These are phyloP conservation scores for Eucalyptus caleyi DNA, from an alignment of 345 rosid genomes.

Conservation along the genomic window DNA sequence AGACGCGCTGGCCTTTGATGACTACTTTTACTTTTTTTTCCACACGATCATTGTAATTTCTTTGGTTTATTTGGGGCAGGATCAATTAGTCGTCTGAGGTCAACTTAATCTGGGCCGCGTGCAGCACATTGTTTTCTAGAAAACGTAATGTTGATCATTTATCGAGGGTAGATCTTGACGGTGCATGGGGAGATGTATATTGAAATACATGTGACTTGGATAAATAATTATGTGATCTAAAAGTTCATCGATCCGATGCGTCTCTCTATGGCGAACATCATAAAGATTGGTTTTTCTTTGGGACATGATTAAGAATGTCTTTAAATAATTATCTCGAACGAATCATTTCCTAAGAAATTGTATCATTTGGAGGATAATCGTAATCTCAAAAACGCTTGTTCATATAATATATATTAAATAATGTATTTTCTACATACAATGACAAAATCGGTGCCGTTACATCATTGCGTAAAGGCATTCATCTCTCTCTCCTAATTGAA, in stretches of 20 bases:
- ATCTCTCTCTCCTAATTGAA: neutral
- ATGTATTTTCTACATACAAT: neutral
- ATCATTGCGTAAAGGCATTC: no score
- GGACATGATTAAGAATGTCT: neutral
- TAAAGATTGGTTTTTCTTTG: neutral
- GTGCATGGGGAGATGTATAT: neutral
- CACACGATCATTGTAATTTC: neutral
- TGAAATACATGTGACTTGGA: neutral
- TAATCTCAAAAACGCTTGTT: fast-evolving
- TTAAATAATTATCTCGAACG: neutral
- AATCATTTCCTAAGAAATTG: neutral
- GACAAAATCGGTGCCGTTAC: neutral
- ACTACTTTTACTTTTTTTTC: neutral
- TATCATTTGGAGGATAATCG: neutral
- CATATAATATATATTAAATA: neutral
- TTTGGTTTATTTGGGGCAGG: neutral
- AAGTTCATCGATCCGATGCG: neutral
- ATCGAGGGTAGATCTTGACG: neutral
- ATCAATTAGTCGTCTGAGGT: neutral
- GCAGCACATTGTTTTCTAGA: neutral
- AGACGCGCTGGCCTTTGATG: neutral
- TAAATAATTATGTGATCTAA: neutral
- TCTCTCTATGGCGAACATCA: neutral
- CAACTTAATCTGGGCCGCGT: neutral
- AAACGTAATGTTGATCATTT: neutral